Base-by-base conservation (phyloP, 2,329 filamentous ascomycete genomes). In the Talaromyces sp. region DNA sequence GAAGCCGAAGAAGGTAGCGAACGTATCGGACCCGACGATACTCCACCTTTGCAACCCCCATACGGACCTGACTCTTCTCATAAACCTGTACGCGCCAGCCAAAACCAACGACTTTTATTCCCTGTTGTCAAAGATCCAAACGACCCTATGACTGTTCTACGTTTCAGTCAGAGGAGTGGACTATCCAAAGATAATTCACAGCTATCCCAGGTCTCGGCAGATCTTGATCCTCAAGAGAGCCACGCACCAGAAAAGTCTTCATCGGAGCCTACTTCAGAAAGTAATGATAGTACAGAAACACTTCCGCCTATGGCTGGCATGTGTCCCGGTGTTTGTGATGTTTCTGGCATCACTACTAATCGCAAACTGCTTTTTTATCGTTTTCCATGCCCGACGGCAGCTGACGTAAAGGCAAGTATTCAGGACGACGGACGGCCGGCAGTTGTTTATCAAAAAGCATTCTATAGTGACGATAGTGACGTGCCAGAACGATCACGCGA, bases 401-500 rank as follows among this genome's bases (percentile, higher is more conserved):
- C 39, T 52, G 83, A 82, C 70, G 80, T 92, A 1, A 72, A 79
- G 2, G 78, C 79, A 1, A 89, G 87, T 0, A 83, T 92, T 74
- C 76, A 69, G 74, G 68, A 81, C n/a, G 77, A 82, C 65, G 83
- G 83, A 13, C 78, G 88, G 9, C 90, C 90, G 0, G 82, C 88
- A 65, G 84, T 90, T 14, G 84, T 97, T 58, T 96, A 97, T 68
- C 91, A 93, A 75, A 88, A 93, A 73, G 89, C 93, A 0, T 93
- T 89, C 72, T 98, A 97, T 74, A 91, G 93, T 70, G 84, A 91
- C 33, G 92, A 96, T 67, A 84, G 83, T 60, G 95, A 98, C 76
- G 90, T 97, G 0, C 93, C 93, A 13, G 84, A 89, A 45, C 85
- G 89, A 62, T 78, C 84, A 37, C 84, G 92, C 62, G 92, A 97